Percentiles rank a stretch among this genome's conserved stretches.
Conservation (phyloP, 1,284 basidiomycete genomes). For the Pseudozyma sp. region DNA sequence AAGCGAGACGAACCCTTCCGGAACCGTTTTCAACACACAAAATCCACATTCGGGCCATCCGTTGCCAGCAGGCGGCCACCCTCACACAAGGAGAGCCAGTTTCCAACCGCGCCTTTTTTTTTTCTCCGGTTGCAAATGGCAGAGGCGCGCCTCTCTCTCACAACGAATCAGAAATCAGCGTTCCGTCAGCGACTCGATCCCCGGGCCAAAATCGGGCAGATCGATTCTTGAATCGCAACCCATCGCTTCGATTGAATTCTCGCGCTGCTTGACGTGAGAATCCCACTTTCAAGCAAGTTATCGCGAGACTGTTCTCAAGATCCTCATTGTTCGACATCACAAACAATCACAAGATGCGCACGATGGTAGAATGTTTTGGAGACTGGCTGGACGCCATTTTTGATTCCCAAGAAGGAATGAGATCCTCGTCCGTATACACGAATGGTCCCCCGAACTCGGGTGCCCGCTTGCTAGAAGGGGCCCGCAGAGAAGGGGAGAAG, state of each 20-base stretch:
- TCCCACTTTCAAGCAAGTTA: not conserved
- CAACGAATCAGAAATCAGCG: slow-evolving; percentile 20
- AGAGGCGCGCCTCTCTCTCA: not conserved
- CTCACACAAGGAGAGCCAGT: not conserved
- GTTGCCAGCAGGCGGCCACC: not conserved
- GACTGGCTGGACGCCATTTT: slow-evolving; percentile 26
- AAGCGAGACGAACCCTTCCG: slow-evolving; percentile 12
- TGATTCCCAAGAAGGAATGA: slow-evolving; percentile 12
- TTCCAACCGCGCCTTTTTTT: not conserved
- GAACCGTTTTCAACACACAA: slow-evolving; percentile 33
- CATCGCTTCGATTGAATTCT: not conserved
- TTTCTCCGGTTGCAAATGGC: too few relatives aligned
- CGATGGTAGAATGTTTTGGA: not conserved
- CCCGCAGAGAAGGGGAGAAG: slow-evolving; percentile 28
- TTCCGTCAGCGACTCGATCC: slow-evolving; percentile 30
- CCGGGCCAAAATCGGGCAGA: not conserved
- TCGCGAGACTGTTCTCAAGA: too few relatives aligned
- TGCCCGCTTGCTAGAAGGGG: slow-evolving; percentile 12
- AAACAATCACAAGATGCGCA: not conserved
- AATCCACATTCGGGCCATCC: not conserved
- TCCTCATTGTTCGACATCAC: not conserved
- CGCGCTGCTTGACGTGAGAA: not conserved
- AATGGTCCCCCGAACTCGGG: slow-evolving; percentile 39
- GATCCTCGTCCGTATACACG: slow-evolving; percentile 43
- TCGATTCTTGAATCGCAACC: not conserved